Base-by-base conservation (phyloP, 2,329 filamentous ascomycete species). In the Monilinia polystroma region DNA sequence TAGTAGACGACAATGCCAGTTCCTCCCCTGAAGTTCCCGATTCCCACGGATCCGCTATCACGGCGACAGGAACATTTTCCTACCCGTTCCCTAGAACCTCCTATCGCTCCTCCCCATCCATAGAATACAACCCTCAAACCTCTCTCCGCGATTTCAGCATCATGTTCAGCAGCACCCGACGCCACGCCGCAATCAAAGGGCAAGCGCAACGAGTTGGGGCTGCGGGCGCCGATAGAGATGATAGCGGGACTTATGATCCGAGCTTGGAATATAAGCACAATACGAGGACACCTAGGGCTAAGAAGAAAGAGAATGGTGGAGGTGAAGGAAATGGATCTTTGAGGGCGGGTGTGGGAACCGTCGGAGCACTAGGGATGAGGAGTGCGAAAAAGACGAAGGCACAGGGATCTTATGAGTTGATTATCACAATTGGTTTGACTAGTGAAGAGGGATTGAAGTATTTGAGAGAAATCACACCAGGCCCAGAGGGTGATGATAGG, bases 191-290 rank as follows among this genome's bases (percentile, higher is more conserved):
- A 23, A 63, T 68, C 0, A 69, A 65, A 20, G 63, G 57, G 1
- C 53, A 55, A 20, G 63, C 66, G n/a, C 57, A 66, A 8, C 69
- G 72, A 57, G 63, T 51, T 2, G 63, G 69, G 11, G 63, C 68
- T 12, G 70, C 66, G 4, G 73, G 63, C 12, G 59, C 72, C n/a
- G 74, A 76, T 57, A 58, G 69, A 35, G 74, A 76, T 64, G 65
- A 72, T 26, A 74, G 72, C 54, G 74, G 74, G 5, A 73, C 68
- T 4, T 76, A 75, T 57, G 69, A 75, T 60, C 73, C 73, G 5
- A 71, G 68, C 14, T 20, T 63, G 8, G 60, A 66, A 53, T 35
- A 62, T 12, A 63, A 60, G 49, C 10, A 49, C 8, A 49, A 58
- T 12, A 41, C 60, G 4, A 49, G 38, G 53, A 35, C 47, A 45